Evolutionary conservation across 75 land plant genomes (phyloP), one percentile per base, ranked within the genome.

Genomic region (Chamaecyparis obtusa): DNA sequence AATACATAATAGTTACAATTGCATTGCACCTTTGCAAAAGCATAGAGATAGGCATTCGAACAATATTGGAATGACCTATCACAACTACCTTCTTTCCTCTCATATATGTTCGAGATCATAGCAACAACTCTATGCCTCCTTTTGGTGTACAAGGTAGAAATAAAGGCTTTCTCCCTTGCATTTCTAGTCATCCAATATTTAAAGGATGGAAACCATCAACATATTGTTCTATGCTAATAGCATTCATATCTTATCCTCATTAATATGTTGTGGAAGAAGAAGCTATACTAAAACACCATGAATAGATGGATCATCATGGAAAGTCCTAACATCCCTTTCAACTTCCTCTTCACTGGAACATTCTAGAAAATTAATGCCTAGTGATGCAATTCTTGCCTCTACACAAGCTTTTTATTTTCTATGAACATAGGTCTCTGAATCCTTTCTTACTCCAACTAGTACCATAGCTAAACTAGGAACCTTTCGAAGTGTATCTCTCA

Each of bases 391-490:
- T 39, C 99, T 97, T 85, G 86, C 94, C 87, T 96, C 98, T 35
- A 89, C 90, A 91, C 99, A 96, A 19, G 95, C 99, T 81, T 87
- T 89, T 85, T 89, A 91, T 90, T 97, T 97, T 83, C 88, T 93
- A n/a, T 92, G 94, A 32, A 97, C 99, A 89, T 96, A 97, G 57
- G 88, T 88, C 55, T 88, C 91, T n/a, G 98, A 96, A 67, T 96
- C 99, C 86, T 90, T 94, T 84, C 96, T 91, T 43, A 89, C 85
- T 43, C 99, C 99, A 76, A 96, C 97, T 84, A 96, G 89, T 71
- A 97, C 87, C 9, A 97, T 96, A 82, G 97, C 98, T 86, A 97
- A 88, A 30, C 99, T 98, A 88, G 99, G 99, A 87, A 96, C 95
- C 57, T 91, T 91, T 11, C 95, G 93, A 37, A 90, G 83, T 16